A percentile compares a stretch with the other conserved stretches of the same genome.
Evolutionary conservation across 176 grass and related monocot genomes (phyloP).

Genomic region (Rhipidocladum racemiflorum): DNA sequence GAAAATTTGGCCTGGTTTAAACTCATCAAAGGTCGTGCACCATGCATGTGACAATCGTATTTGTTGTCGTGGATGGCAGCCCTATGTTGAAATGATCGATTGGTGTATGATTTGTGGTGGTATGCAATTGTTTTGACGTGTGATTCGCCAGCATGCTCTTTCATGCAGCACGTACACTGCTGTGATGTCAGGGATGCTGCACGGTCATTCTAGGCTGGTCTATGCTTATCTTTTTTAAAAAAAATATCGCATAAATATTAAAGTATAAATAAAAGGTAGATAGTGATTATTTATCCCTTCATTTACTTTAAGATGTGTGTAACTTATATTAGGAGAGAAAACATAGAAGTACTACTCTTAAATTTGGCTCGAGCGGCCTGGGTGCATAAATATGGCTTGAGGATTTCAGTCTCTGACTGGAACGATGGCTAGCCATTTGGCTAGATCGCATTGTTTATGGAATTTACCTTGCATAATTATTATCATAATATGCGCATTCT

Average conservation of each 20-base stretch:
- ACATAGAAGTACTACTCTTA: too few species aligned
- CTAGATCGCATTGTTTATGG: too few species aligned
- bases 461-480: too few species aligned
- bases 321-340: too few species aligned
- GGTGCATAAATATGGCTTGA: neutral
- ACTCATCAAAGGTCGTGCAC: neutral
- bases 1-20: slow-evolving; percentile 17
- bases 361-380: neutral
- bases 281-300: too few species aligned
- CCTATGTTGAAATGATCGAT: neutral
- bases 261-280: too few species aligned
- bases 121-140: neutral
- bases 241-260: too few species aligned
- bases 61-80: neutral
- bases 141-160: neutral
- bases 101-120: neutral
- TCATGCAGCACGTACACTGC: neutral
- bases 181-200: neutral
- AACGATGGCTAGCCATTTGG: neutral
- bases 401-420: neutral
- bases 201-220: too few species aligned
- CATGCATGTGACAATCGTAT: neutral
- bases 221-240: too few species aligned
- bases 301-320: too few species aligned
- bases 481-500: too few species aligned